Percentiles rank a stretch among this genome's conserved stretches.
phyloP scores from a whole-genome alignment of 345 rosid species.

The Acer yangbiense region DNA sequence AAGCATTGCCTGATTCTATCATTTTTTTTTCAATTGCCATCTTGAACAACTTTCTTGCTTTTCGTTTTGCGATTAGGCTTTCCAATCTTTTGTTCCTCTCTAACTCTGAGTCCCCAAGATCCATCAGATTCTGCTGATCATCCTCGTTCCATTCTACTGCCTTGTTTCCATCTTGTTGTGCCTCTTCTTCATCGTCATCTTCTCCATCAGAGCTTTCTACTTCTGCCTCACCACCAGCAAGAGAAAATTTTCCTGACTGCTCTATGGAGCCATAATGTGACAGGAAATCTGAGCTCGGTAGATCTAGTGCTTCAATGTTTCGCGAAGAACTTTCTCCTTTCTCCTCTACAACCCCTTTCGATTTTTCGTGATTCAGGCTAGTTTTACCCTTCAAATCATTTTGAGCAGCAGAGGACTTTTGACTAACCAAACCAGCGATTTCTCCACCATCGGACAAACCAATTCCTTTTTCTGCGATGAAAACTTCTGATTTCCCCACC shows the following conservation, averaged over 20 bases:
- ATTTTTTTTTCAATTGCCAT: conserved; percentile 48
- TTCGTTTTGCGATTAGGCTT: conserved; percentile 68
- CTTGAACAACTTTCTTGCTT: conserved; percentile 55
- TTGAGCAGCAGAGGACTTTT: neutral
- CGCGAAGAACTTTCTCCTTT: conserved; percentile 20
- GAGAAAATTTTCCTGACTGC: conserved; percentile 21
- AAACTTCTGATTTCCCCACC: neutral
- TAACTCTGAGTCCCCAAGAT: conserved; percentile 78
- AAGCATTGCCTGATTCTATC: conserved; percentile 31
- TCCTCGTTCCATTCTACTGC: conserved; percentile 78
- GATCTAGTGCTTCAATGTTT: conserved; percentile 10
- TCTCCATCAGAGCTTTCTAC: conserved; percentile 44
- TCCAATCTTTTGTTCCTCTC: conserved; percentile 84
- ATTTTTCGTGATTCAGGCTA: neutral
- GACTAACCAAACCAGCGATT: neutral
- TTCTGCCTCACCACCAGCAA: conserved; percentile 36
- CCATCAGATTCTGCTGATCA: conserved; percentile 85
- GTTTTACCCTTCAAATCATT: conserved; percentile 21
- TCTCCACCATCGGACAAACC: neutral
- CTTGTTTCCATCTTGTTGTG: conserved; percentile 30
- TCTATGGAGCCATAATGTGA: conserved; percentile 15
- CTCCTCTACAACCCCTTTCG: neutral
- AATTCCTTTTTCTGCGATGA: neutral
- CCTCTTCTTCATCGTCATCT: conserved; percentile 48
- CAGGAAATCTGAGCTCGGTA: neutral